These are phyloP conservation scores for Saraca asoca DNA, from an alignment of 331 rosid species.

Conservation along the genomic window DNA sequence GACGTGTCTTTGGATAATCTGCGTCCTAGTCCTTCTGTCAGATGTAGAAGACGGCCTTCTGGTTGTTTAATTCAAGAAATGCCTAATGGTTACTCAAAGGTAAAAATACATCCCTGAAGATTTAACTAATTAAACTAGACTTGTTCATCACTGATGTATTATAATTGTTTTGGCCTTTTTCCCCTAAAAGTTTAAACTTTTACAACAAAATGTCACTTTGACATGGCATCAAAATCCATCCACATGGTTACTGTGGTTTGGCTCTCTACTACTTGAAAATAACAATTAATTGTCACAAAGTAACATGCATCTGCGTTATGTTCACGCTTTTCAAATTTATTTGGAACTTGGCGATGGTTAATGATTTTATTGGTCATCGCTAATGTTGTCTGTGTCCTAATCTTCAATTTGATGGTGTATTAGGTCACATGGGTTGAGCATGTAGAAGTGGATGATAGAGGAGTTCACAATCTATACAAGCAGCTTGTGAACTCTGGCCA, in stretches of 20 bases:
- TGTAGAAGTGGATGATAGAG: slow-evolving; percentile 89
- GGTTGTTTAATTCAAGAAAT: slow-evolving; percentile 96
- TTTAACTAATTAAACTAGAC: no score
- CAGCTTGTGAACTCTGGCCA: slow-evolving; percentile 84
- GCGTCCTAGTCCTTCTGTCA: slow-evolving; percentile 60
- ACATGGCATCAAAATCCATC: no score
- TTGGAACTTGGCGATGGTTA: not conserved
- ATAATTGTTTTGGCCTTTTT: no score
- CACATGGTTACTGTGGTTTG: no score
- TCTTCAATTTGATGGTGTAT: not conserved
- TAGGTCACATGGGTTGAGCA: slow-evolving; percentile 97
- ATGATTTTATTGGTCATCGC: not conserved
- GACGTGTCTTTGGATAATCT: slow-evolving; percentile 86
- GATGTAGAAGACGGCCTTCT: slow-evolving; percentile 87
- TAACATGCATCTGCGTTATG: no score
- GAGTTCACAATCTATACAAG: slow-evolving; percentile 85
- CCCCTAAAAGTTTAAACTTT: no score
- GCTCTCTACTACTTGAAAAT: no score
- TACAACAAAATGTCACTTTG: no score
- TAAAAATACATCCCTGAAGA: not conserved
- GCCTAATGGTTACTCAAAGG: slow-evolving; percentile 99
- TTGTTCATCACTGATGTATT: no score
- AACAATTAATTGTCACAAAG: no score
- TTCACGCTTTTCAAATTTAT: no score
- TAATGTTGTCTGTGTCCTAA: not conserved